Evolutionary conservation across 2,329 filamentous ascomycete genomes (phyloP), one percentile per base, ranked within the genome.

Genomic region (Paecilomyces fulvus): DNA sequence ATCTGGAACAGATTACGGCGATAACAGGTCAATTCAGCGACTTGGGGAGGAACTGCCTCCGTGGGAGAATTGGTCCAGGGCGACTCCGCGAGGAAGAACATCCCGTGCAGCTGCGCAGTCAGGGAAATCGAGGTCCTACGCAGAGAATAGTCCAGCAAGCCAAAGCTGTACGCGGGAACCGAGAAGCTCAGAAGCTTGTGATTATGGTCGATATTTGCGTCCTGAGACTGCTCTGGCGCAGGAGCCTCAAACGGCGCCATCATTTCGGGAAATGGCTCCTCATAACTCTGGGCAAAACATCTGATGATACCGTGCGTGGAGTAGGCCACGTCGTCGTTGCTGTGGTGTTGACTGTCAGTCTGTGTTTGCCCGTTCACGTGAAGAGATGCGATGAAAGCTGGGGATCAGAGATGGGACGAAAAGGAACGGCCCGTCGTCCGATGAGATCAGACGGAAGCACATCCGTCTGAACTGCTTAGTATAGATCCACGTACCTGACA

Each of bases 1-100:
- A 96, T 95, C 72, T 96, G 92, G 73, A 97, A 97, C 52, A 97
- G 79, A 69, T 97, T 97, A 51, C 92, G 85, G 61, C 92, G 88
- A 74, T 97, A 97, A 79, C 92, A 97, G 2, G 92, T 97, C 70
- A 97, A 75, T 74, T 97, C 92, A 17, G 73, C 72, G 20, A 71
- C 67, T 61, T 72, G 54, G 84, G 90, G 68, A 71, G 80, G 77
- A 9, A 78, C 75, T 63, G 84, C 82, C 57, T 77, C 76, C 3
- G 77, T 76, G 3, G 80, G 76, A 2, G 78, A 80, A 2, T 80
- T 77, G 3, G 83, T 80, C 79, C 82, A 84, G 12, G 82, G 82
- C 30, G 83, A 84, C 66, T 86, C 83, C 37, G 84, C 83, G 17
- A 86, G 75, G 64, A 86, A 86, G 74, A 87, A 87, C 83, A 86